Conservation (phyloP, 495 filamentous ascomycete genomes). For the Bombardia bombarda region DNA sequence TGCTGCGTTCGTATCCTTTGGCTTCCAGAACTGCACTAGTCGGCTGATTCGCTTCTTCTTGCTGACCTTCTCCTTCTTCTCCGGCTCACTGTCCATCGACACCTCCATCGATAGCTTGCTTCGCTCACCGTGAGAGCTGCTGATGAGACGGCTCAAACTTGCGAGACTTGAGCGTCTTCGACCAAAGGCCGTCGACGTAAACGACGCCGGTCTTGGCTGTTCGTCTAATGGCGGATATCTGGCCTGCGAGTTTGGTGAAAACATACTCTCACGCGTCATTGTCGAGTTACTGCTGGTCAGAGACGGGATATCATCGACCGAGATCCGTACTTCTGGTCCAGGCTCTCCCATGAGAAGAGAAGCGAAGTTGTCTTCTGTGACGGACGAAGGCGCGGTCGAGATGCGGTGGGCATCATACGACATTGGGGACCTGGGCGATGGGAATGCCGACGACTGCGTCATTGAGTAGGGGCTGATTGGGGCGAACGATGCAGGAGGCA, state of each 20-base stretch:
- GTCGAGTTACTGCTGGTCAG: constrained; percentile 81
- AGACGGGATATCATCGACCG: constrained; percentile 81
- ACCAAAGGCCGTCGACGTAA: constrained; percentile 56
- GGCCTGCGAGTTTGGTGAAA: constrained; percentile 24
- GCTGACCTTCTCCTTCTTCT: constrained; percentile 58
- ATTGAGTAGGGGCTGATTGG: constrained; percentile 46
- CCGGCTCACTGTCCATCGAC: constrained; percentile 40
- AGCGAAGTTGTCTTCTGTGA: constrained; percentile 59
- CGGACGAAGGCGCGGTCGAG: constrained; percentile 62
- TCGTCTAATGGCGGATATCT: constrained; percentile 25
- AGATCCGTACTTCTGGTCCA: constrained; percentile 58
- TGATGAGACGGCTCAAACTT: constrained; percentile 76
- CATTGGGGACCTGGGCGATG: constrained; percentile 50
- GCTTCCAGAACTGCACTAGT: constrained; percentile 79
- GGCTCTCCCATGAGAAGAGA: constrained; percentile 55
- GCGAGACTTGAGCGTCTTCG: constrained; percentile 78
- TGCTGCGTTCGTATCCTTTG: constrained; percentile 35
- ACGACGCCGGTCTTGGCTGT: constrained; percentile 59
- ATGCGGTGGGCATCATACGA: constrained; percentile 64
- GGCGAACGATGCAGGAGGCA: constrained; percentile 36
- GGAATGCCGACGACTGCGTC: constrained; percentile 46
- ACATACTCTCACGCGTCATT: constrained; percentile 58
- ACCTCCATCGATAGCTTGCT: constrained; percentile 76
- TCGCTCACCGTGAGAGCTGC: constrained; percentile 65
- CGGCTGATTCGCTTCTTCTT: constrained; percentile 68